Base-by-base conservation (phyloP, 2,329 filamentous ascomycete species). In the Xylaria hypoxylon region DNA sequence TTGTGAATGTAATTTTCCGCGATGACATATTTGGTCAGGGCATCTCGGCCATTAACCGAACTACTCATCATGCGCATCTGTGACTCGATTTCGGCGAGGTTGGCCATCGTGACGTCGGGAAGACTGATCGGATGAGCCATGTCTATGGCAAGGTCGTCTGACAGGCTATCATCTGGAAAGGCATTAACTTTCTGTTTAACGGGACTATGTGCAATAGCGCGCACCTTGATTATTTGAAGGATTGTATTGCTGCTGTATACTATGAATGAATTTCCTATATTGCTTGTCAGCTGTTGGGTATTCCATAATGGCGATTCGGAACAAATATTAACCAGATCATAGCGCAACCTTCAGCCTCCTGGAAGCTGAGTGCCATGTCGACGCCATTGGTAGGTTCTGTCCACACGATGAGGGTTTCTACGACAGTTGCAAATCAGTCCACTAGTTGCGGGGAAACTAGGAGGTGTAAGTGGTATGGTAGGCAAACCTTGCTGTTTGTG, bases 321-420 rank as follows among this genome's bases (percentile, higher is more conserved):
- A 31, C 15, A 10, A n/a, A 63, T 62, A 67, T 68, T 57, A 62
- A 96, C 96, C 96, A 99, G 79, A 99, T 97, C 69, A 90, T 85
- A 22, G 92, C 89, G 80, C 96, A 99, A 51, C 95, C 96, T 72
- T 98, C 96, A 2, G 94, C 91, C 82, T 99, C 96, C 79, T 99
- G 96, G 76, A 99, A 99, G 78, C 94, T 97, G 70, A 99, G 86
- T 48, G 96, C 96, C 96, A 99, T 98, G 78, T 99, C 96, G 62
- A 94, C 89, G 65, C 92, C 92, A 81, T 90, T 96, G 66, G 78
- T 80, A 3, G 89, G 88, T 78, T 98, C 96, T 44, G 95, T 97
- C 96, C 96, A 99, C 68, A 99, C 94, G 69, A 99, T 98, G 68
- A 99, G 87, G 3, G 96, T 99, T 79, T 98, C 95, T 96, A 79